These are phyloP conservation scores for Conticribra weissflogii DNA, from an alignment of 108 stramenopile species.

Conservation along the genomic window DNA sequence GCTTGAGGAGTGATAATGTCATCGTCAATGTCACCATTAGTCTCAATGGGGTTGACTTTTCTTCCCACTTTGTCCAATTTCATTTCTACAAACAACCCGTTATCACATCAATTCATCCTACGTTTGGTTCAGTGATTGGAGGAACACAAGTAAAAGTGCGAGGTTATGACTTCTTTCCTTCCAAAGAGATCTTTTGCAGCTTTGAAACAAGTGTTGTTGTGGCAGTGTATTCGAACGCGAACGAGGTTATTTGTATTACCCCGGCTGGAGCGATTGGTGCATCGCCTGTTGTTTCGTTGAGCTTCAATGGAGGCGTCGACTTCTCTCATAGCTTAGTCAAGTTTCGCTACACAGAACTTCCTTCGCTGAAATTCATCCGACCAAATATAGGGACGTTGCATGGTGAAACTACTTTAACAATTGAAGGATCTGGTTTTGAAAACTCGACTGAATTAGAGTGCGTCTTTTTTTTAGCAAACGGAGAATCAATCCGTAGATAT, in stretches of 20 bases:
- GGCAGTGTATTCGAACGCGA: conserved; percentile 2
- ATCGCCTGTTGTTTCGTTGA: conserved; percentile 16
- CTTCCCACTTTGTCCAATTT: conserved; percentile 3
- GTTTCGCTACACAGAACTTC: conserved; percentile 11
- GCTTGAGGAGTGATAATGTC: neutral
- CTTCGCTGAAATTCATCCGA: neutral
- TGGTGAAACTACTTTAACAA: conserved; percentile 20
- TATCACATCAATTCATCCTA: conserved; percentile 17
- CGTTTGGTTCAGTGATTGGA: conserved; percentile 14
- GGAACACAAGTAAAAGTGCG: conserved; percentile 12
- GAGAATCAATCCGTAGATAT: neutral
- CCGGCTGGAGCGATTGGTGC: conserved; percentile 12
- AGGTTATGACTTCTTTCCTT: conserved; percentile 24
- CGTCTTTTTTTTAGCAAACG: conserved; percentile 10
- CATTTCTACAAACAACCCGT: neutral
- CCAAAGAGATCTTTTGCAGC: conserved; percentile 11
- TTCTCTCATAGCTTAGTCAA: conserved; percentile 4
- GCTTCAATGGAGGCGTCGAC: conserved; percentile 32
- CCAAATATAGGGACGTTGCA: conserved; percentile 14
- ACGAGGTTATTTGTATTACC: conserved; percentile 19
- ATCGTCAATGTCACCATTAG: conserved; percentile 16
- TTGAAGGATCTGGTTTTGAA: conserved; percentile 44
- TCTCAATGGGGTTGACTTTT: conserved; percentile 14
- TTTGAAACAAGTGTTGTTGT: conserved; percentile 10
- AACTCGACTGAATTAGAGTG: conserved; percentile 31